Percentiles rank a stretch among this genome's conserved stretches.
Evolutionary conservation across 2,329 filamentous ascomycete species (phyloP).

Genomic region (Emergomyces pasteurianus): DNA sequence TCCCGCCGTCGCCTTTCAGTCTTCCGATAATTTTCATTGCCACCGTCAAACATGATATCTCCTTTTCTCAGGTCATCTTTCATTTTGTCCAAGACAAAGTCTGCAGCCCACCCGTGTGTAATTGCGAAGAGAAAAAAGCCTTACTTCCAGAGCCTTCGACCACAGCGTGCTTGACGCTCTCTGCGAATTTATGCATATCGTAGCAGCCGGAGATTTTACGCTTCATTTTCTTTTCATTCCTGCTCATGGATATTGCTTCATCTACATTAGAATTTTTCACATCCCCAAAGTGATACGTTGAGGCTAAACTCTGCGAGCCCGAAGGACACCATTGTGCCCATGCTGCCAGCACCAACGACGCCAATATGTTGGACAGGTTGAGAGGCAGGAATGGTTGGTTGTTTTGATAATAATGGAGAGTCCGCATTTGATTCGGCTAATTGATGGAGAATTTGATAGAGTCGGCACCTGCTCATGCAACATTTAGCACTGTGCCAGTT

Average conservation of each 20-base stretch:
- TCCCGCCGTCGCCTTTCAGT: constrained; percentile 52
- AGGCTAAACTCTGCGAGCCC: constrained; percentile 29
- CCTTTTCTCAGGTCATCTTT: constrained; percentile 43
- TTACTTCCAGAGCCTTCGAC: constrained; percentile 11
- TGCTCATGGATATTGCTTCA: constrained; percentile 17
- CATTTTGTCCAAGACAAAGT: constrained; percentile 27
- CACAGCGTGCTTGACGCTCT: constrained; percentile 18
- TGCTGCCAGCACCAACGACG: constrained; percentile 30
- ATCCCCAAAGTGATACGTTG: constrained; percentile 30
- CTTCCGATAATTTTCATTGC: constrained; percentile 55
- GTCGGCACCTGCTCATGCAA: not conserved
- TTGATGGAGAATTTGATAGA: not conserved
- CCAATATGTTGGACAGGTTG: constrained; percentile 25
- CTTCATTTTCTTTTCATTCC: constrained; percentile 15
- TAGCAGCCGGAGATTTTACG: constrained; percentile 24
- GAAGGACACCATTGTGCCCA: constrained; percentile 34
- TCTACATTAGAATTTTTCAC: constrained; percentile 24
- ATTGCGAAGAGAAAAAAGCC: constrained; percentile 31
- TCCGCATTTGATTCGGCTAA: not conserved
- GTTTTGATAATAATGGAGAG: not conserved
- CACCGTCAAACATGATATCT: constrained; percentile 57
- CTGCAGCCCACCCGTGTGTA: constrained; percentile 28
- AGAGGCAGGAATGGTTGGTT: not conserved
- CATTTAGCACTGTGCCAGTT: too few species aligned
- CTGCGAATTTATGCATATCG: constrained; percentile 24